phyloP scores from a whole-genome alignment of 805 yeast species.

The Metschnikowia colocasiae region DNA sequence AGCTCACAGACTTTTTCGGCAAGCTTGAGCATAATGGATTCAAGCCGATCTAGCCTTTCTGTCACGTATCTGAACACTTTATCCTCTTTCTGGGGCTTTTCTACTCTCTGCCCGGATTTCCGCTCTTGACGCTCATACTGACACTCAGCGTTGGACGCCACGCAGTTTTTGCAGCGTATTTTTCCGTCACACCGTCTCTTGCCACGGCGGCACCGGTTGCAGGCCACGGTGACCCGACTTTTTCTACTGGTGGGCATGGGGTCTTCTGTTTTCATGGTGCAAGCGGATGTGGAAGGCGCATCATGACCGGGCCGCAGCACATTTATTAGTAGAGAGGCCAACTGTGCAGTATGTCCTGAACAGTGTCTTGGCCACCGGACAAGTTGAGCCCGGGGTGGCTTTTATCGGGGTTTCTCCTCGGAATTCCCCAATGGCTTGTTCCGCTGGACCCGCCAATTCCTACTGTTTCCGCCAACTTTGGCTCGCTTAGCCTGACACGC shows the following conservation, averaged over 20 bases:
- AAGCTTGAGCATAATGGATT: slow-evolving; percentile 3
- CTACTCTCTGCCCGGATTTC: slow-evolving; percentile 6
- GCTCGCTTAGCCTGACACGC: neutral
- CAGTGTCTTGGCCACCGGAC: neutral
- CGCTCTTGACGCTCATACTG: slow-evolving; percentile 11
- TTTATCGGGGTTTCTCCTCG: no score
- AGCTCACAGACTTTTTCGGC: neutral
- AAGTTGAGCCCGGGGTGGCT: neutral
- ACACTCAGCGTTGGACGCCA: slow-evolving; percentile 10
- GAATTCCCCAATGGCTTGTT: no score
- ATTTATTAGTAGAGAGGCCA: neutral
- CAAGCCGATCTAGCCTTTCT: slow-evolving; percentile 8
- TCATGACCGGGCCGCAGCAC: neutral
- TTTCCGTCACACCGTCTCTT: slow-evolving; percentile 18
- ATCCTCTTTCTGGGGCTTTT: slow-evolving; percentile 5
- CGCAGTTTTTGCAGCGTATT: slow-evolving; percentile 14
- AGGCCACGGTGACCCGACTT: slow-evolving; percentile 15
- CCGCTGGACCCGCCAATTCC: no score
- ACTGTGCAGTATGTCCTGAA: neutral
- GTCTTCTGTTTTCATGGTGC: neutral
- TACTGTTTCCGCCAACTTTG: neutral
- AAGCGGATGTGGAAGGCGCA: neutral
- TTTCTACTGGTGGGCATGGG: neutral
- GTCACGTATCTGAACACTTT: neutral
- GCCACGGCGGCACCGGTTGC: slow-evolving; percentile 16